Evolutionary conservation across 192 early-diverging fungal species (phyloP), one percentile per base, ranked within the genome.

Genomic region (Ambispora gerdemannii): DNA sequence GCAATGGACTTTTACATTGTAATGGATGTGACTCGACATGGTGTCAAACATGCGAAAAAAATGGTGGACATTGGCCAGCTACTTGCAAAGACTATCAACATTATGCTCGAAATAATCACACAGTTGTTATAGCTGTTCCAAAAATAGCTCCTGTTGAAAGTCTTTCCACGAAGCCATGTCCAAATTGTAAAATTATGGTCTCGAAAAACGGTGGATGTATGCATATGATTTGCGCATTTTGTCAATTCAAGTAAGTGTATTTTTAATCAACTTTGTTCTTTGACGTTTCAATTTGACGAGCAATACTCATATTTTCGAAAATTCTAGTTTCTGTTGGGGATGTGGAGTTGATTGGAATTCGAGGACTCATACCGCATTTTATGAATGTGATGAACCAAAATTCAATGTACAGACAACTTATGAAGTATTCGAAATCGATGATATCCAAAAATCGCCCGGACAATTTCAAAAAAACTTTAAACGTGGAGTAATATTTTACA

Each of bases 141-240:
- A 55, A 20, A 11, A 28, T 27, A 49, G 4, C 34, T 4, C 0
- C 17, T 34, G 6, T 55, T 22, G 33, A 25, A 25, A 30, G 53
- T 34, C 20, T 51, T n/a, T n/a, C 19, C 19, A 69, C 67, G 3
- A 69, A 69, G 19, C 20, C 51, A 11, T 69, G 67, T 56, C 67
- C 67, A 35, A 69, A 69, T n/a, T 69, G 67, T 34, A n/a, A 8
- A 27, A 69, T 69, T 56, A 17, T 30, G 28, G 53, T 69, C 27
- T 6, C 50, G 6, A 69, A 69, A 24, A 69, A 69, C 43, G 67
- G 67, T 20, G 67, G 67, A 30, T 69, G 67, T 36, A 51, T 56
- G 25, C 67, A 69, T 52, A 69, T 69, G 67, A 32, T 32, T 47
- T 69, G 67, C 28, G 1, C 17, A 24, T 28, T 56, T 10, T 69